Evolutionary conservation across 2,329 filamentous ascomycete genomes (phyloP), one percentile per base, ranked within the genome.

Genomic region (Tolypocladium ophioglossoides): DNA sequence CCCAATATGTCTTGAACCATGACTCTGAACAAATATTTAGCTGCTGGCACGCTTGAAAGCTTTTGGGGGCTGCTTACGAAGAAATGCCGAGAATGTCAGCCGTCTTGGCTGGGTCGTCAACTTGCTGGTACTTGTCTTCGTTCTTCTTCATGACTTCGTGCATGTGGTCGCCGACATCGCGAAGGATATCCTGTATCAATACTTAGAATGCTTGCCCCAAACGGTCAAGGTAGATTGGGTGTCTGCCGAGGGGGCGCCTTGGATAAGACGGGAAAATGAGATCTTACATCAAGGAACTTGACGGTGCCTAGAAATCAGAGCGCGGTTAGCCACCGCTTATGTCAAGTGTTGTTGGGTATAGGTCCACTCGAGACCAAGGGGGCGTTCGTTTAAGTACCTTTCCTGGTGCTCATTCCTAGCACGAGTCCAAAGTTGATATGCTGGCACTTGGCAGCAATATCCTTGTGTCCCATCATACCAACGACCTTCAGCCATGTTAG

Each of bases 1-100:
- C 92, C 94, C 60, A 83, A 87, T 90, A 97, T 96, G 67, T 97
- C 94, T 72, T 97, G 92, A 22, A 96, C 90, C 91, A 97, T 97
- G 66, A 97, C 92, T 66, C 88, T 87, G 59, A 27, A 11, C 7
- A 37, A 18, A 9, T 0, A 5, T 1, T 52, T 44, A 52, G 50
- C 50, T 22, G 16, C 2, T 12, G 34, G 32, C 38, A 7, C 5
- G 0, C 8, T 24, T 30, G 14, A 22, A 5, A 10, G 20, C 32
- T 22, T 41, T 12, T 12, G 1, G 11, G 27, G 18, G 5, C 1
- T 34, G 39, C 55, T 39, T 44, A 56, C 55, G 55, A 56, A 22
- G 87, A 91, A 67, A 97, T 96, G 59, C 92, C 94, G 3, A 97
- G 80, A 12, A 82, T 89, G 73, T 97, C 94, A 57, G 94, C 91